Evolutionary conservation across 2,329 filamentous ascomycete genomes (phyloP), one percentile per base, ranked within the genome.

Genomic region (Penicillium olsonii): DNA sequence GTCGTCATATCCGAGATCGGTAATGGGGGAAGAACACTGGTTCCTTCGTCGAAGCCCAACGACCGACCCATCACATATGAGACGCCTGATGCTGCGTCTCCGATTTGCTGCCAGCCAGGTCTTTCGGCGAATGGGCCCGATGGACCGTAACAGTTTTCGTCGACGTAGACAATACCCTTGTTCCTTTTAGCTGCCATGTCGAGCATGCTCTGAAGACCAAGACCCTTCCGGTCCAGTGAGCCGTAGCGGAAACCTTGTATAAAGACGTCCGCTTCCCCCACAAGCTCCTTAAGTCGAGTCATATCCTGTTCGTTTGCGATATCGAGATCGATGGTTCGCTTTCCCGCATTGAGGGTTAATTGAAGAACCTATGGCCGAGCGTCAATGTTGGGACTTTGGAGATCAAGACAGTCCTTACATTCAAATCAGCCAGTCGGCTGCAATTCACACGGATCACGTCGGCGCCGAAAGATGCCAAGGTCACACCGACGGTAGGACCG

Each of bases 21-120:
- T 18, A 62, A 37, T 11, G 54, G 54, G 0, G 56, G 60, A 3
- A 63, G 48, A 14, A 60, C 49, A 42, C 59, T 55, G 2, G 37
- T 50, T 2, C 48, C 54, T 24, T 55, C 52, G 15, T 42, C 39
- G 17, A 43, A 51, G 5, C 65, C 65, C 27, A 73, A 57, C 2
- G 69, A 63, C 29, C 62, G 60, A 9, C 70, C 72, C 15, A 63
- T 70, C 5, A 69, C 57, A 33, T 68, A 69, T 1, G 68, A 72
- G n/a, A 65, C 66, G 1, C 72, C 71, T 2, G 67, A 65, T 22
- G 69, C 72, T 4, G 56, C 75, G 68, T 78, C 74, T 35, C 73
- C 75, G 44, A 80, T 76, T 57, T 80, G 76, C 63, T 79, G 76
- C 77, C 78, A 81, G 4, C 78, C 78, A 1, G 74, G 73, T 0